Evolutionary conservation across 2,329 filamentous ascomycete species (phyloP), one percentile per base, ranked within the genome.

Genomic region (Penicillium sp.): DNA sequence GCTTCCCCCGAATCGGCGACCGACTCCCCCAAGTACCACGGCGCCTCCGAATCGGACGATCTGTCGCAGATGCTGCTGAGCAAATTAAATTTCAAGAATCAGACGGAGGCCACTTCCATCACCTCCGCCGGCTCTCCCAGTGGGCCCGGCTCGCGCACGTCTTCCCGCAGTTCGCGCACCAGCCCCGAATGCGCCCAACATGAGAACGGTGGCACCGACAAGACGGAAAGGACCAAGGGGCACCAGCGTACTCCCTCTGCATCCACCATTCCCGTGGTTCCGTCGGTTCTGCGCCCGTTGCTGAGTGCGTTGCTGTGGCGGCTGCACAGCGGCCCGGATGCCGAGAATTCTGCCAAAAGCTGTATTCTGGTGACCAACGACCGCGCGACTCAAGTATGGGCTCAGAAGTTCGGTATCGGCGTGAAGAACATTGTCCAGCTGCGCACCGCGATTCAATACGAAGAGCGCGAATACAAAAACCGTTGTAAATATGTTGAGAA

Each of bases 371-470:
- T 77, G 24, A 73, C 73, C 38, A 77, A 77, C 45, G 73, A 76
- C 45, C 72, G 69, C 11, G 62, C 64, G 41, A 75, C 71, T 5
- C 73, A 76, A 53, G 56, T 69, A 2, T 75, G 73, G 73, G 75
- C 75, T 5, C 74, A 76, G 55, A 77, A 76, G 49, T 77, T 77
- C 53, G 74, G 74, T 9, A 73, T 78, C 39, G 69, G 67, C 2
- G 72, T 74, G 25, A 77, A 77, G 61, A 78, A 75, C 50, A 75
- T 77, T 51, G 72, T 76, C 46, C 75, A 78, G 53, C 58, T 78
- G 44, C 74, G 75, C 31, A 76, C 73, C 13, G 72, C 74, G 20
- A 75, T 78, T 50, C 73, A 76, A 50, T 72, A 76, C 53, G 75
- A 77, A 56, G 74, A 76, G 50, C 67, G 71, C 24, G 74, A 76